Percentiles rank a stretch among this genome's conserved stretches.
Evolutionary conservation across 2,329 filamentous ascomycete genomes (phyloP).

Genomic region (Ophiocordyceps camponoti-saundersi): DNA sequence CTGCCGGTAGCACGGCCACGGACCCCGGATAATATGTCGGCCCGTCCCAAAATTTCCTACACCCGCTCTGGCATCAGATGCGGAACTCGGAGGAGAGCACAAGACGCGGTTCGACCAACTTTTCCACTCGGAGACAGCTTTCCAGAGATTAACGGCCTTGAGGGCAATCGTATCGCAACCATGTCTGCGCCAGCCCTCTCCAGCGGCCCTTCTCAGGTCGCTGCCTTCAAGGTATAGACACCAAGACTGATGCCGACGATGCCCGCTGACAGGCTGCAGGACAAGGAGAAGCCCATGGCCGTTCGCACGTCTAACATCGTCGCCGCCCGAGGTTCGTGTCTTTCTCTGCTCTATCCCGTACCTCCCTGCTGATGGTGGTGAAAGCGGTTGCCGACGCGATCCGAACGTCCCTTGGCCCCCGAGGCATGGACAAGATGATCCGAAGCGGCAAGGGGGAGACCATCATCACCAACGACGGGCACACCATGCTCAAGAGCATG

Average conservation of each 20-base stretch:
- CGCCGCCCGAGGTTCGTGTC: constrained; percentile 66
- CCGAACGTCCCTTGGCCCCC: constrained; percentile 84
- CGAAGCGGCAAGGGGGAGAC: constrained; percentile 92
- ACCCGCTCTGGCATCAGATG: constrained; percentile 5
- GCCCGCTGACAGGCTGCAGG: constrained; percentile 28
- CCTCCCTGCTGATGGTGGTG: constrained; percentile 1
- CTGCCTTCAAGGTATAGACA: constrained; percentile 36
- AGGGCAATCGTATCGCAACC: constrained; percentile 9
- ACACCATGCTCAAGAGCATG: constrained; percentile 99
- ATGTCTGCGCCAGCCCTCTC: constrained; percentile 25
- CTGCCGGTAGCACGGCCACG: not conserved
- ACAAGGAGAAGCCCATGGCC: constrained; percentile 97
- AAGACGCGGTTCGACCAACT: constrained; percentile 3
- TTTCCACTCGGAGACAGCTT: not conserved
- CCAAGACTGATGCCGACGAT: constrained; percentile 15
- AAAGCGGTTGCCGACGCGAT: constrained; percentile 93
- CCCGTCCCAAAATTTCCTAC: constrained; percentile 22
- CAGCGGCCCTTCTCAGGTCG: constrained; percentile 26
- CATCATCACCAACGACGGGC: constrained; percentile 98
- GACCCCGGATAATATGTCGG: constrained; percentile 21
- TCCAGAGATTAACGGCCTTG: constrained; percentile 1
- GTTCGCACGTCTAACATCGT: constrained; percentile 94
- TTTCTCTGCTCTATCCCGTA: not conserved
- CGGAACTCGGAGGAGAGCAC: constrained; percentile 15
- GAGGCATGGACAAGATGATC: constrained; percentile 99